Percentiles rank a stretch among this genome's conserved stretches.
phyloP scores from a whole-genome alignment of 2,329 filamentous ascomycete species.

The Pyrenophora tritici-repentis region DNA sequence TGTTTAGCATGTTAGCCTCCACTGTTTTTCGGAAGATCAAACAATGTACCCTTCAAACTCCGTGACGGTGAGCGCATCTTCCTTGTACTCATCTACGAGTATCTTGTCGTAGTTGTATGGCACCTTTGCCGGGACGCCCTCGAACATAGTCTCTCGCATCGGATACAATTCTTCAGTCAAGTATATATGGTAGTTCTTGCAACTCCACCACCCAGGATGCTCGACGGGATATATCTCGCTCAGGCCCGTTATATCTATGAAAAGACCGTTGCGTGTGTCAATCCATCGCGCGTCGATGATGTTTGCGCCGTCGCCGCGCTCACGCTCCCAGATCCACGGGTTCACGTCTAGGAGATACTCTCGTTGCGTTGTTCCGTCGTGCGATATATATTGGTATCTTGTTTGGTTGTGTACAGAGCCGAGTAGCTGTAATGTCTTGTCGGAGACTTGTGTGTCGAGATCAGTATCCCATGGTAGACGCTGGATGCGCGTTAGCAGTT shows the following conservation, averaged over 20 bases:
- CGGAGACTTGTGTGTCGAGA: conserved; percentile 78
- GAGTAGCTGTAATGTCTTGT: conserved; percentile 68
- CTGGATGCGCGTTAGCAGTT: conserved; percentile 46
- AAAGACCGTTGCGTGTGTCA: conserved; percentile 74
- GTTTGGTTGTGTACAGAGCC: conserved; percentile 72
- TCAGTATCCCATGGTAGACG: conserved; percentile 86
- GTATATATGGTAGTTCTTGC: conserved; percentile 81
- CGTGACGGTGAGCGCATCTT: conserved; percentile 64
- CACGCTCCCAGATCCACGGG: conserved; percentile 66
- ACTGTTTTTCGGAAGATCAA: not conserved
- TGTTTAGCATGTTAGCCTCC: conserved; percentile 36
- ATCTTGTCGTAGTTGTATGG: conserved; percentile 72
- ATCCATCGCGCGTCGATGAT: conserved; percentile 87
- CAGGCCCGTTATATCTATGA: conserved; percentile 81
- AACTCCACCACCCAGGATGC: conserved; percentile 71
- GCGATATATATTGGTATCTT: conserved; percentile 52
- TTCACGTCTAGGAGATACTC: conserved; percentile 78
- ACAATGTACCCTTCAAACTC: conserved; percentile 62
- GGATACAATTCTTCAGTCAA: conserved; percentile 74
- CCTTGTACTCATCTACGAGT: conserved; percentile 67
- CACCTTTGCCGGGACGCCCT: conserved; percentile 71
- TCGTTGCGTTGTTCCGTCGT: conserved; percentile 49
- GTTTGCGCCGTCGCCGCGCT: conserved; percentile 70
- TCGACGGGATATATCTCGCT: conserved; percentile 66
- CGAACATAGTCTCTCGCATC: conserved; percentile 73